Evolutionary conservation across 106 monocot species (phyloP), one percentile per base, ranked within the genome.

Genomic region (Agapanthus africanus): DNA sequence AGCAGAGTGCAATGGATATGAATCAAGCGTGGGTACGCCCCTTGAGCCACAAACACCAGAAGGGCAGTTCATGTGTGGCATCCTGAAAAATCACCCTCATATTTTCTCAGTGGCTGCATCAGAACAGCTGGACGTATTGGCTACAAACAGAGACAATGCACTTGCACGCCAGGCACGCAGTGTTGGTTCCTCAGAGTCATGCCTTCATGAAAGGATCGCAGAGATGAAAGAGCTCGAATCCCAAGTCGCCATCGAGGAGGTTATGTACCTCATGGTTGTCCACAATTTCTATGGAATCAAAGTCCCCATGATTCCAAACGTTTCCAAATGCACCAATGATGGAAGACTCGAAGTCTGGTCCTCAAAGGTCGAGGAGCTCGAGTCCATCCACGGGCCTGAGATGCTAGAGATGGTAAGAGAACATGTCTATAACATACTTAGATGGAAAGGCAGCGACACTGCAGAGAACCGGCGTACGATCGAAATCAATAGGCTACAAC

Each of bases 201-300:
- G 41, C 52, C 88, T 89, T 71, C 84, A 89, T 63, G 37, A 71
- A 70, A 88, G 81, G 59, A 88, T 88, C 68, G 79, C 88, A 23
- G 73, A 77, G 50, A 74, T 88, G 71, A 88, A 84, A 54, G 81
- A 88, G 25, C 40, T 27, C 2, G 79, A 82, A 54, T 82, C 79
- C 70, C 73, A 70, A 63, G 70, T 44, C 13, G 76, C 79, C 11
- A 74, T 79, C 21, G 82, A 88, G 68, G 88, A 88, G 63, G 72
- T 88, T 66, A 88, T 88, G 79, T 88, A 88, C 79, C 70, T 82
- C 65, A 41, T 84, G 39, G 67, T 88, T 25, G 81, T 88, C 19
- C 60, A 79, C 50, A 76, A 76, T 19, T 88, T 88, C 71, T 82
- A 73, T 16, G 47, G 77, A 15, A 79, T 82, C 49, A 79, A 79